Percentiles rank a stretch among this genome's conserved stretches.
Conservation (phyloP, 352 stramenopile species). For the Phytophthora constricta region DNA sequence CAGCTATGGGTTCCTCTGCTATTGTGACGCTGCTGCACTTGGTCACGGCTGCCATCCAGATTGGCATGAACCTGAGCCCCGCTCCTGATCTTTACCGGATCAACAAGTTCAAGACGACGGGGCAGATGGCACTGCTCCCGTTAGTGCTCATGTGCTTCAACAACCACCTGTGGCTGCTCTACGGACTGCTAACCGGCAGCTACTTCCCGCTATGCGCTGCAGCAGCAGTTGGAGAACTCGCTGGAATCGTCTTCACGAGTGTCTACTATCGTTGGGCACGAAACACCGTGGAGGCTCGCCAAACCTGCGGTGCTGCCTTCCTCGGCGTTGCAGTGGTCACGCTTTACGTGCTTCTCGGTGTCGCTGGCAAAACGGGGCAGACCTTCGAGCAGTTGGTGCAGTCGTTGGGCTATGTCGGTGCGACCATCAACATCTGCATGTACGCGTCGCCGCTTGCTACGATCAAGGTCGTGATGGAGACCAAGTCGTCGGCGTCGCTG, state of each 20-base stretch:
- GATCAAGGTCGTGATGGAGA: conserved; percentile 46
- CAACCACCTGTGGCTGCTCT: conserved; percentile 50
- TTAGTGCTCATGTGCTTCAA: conserved; percentile 53
- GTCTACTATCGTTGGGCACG: conserved; percentile 36
- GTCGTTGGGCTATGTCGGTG: conserved; percentile 32
- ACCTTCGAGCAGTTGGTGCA: not conserved
- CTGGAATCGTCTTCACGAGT: conserved; percentile 26
- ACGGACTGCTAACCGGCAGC: conserved; percentile 36
- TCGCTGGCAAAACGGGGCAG: conserved; percentile 42
- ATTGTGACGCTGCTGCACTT: conserved; percentile 35
- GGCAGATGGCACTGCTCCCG: conserved; percentile 46
- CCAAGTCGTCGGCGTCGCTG: conserved; percentile 50
- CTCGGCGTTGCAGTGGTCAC: conserved; percentile 27
- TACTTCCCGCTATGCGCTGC: conserved; percentile 38
- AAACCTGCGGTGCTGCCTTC: conserved; percentile 14
- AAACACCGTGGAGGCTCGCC: conserved; percentile 21
- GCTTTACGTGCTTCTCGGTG: conserved; percentile 47
- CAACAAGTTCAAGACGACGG: conserved; percentile 35
- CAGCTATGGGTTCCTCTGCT: conserved; percentile 27
- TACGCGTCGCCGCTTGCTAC: conserved; percentile 60
- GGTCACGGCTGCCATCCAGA: conserved; percentile 39
- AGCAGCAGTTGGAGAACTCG: conserved; percentile 24
- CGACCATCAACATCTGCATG: conserved; percentile 53
- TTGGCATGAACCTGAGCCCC: conserved; percentile 45
- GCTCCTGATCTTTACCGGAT: conserved; percentile 37